Base-by-base conservation (phyloP, 1,139 yeast species). In the Yamadazyma diospyri region DNA sequence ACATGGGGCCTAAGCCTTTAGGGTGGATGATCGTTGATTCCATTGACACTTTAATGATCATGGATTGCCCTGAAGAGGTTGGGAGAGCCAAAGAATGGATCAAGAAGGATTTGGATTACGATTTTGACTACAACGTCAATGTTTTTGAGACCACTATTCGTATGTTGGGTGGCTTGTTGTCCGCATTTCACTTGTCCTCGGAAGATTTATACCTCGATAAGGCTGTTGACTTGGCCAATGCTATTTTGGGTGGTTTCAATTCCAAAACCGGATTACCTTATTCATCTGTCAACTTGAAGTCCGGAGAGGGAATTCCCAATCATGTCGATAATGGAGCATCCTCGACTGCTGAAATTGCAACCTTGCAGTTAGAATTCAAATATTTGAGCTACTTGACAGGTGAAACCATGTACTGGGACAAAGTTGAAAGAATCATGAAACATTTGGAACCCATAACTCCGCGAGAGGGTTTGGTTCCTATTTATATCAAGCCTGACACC, bases 1-100 rank as follows among this genome's bases (percentile, higher is more conserved):
- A 87, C 50, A 83, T 87, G 88, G 89, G 87, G 1, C 80, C 80
- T 6, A 58, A 70, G 37, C 97, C 97, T 1, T 60, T 89, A 46
- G 98, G 98, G 2, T 89, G 97, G 97, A 85, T 89, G 56, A 81
- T 89, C 48, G 94, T 89, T 6, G 97, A 89, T 55, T 72, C 94
- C 1, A 59, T 92, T 35, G 97, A 92, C 51, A 85, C 97, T 0
- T 61, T 89, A 66, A 70, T 78, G 64, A 47, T 89, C 19, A 88
- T 89, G 96, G 88, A 76, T 21, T 73, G 87, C 33, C 62, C 72
- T 7, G 78, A 76, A 14, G 87, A 85, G 47, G 67, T 85, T 25
- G 59, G 57, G 19, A 67, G 75, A 27, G 94, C 95, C 6, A 72
- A 76, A 39, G 53, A 72, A 3, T 92, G 97, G 96, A 82, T 89